Base-by-base conservation (phyloP, 2,329 filamentous ascomycete genomes). In the Westerdykella sp. region DNA sequence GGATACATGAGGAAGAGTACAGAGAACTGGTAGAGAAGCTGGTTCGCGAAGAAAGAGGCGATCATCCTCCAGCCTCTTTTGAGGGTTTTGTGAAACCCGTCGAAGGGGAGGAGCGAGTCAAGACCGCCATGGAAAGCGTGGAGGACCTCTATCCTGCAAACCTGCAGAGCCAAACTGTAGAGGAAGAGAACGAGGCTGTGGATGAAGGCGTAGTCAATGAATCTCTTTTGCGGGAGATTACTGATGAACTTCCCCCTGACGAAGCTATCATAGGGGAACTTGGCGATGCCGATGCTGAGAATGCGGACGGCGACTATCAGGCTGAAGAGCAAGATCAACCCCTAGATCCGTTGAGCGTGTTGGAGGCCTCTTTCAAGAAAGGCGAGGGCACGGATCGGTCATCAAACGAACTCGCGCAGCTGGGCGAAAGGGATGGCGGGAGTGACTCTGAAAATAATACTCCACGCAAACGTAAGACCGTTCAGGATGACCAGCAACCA, bases 1-100 rank as follows among this genome's bases (percentile, higher is more conserved):
- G 93, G 91, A 84, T 96, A 43, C 90, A 96, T 53, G 91, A 97
- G 62, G 82, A 87, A 37, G 90, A 95, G 58, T 91, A 84, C 58
- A 74, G 80, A 25, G 72, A 81, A 35, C 75, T 85, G 53, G 71
- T 95, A 2, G 66, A 72, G 23, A 69, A 77, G 21, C 72, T 94
- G 18, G 78, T 86, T 7, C 61, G 69, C 1, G 73, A 83, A 18
- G 89, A 96, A 61, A 76, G 72, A 46, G 66, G 67, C 5, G 71
- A 74, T 18, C 70, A 63, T 13, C 57, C 63, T 5, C 61, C 71
- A 9, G 49, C 78, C 11, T 73, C 70, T 0, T 90, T 91, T 54
- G 79, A 85, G 22, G 76, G 69, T 1, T 93, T 90, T 63, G 71
- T 85, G 6, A 71, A 75, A 28, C 66, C 69, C 2, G 57, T 68